Base-by-base conservation (phyloP, 257 asterid species). In the Euphrasia confusa region DNA sequence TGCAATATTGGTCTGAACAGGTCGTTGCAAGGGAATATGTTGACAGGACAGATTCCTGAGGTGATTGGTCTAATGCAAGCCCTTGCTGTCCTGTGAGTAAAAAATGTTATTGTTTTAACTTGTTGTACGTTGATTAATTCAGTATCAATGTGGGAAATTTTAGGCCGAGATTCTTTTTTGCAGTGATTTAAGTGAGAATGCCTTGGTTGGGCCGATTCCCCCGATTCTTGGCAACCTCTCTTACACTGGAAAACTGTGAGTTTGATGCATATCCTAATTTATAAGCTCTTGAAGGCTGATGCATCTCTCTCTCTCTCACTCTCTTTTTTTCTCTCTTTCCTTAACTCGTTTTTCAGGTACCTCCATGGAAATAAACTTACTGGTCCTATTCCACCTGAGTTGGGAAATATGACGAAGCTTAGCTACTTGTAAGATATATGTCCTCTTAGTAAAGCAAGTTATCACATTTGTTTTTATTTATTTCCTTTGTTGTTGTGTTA, bases 11-110 rank as follows among this genome's bases (percentile, higher is more conserved):
- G 35, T 61, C 60, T 61, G 62, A 58, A 64, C 75, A 93, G 99
- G 71, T 93, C 99, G 32, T 78, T 93, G 30, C 99, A 93, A 71
- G 95, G 97, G 62, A 93, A 93, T 73, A 85, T 78, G 91, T 76
- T 93, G 47, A 80, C 95, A 0, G 99, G 99, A 45, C 72, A 72
- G 75, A 93, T 93, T 58, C 99, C 99, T 2, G 99, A 89, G 69
- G 99, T 93, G 71, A 80, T 93, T 27, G 99, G 99, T 68, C 80
- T 93, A 30, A 93, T 93, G 99, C 99, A 93, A 71, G 99, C 99
- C 30, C 95, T 93, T 68, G 99, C 99, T 67, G 99, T 93, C 32
- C 64, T 93, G 99, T 93, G 83, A 85, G 96, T 68, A 2, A 3
- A 18, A 68, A 9, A 33, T 8, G 4, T 14, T 54, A 1, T n/a